Evolutionary conservation across 2,329 filamentous ascomycete genomes (phyloP), one percentile per base, ranked within the genome.

Genomic region (Neophaeococcomyces mojaviensis): DNA sequence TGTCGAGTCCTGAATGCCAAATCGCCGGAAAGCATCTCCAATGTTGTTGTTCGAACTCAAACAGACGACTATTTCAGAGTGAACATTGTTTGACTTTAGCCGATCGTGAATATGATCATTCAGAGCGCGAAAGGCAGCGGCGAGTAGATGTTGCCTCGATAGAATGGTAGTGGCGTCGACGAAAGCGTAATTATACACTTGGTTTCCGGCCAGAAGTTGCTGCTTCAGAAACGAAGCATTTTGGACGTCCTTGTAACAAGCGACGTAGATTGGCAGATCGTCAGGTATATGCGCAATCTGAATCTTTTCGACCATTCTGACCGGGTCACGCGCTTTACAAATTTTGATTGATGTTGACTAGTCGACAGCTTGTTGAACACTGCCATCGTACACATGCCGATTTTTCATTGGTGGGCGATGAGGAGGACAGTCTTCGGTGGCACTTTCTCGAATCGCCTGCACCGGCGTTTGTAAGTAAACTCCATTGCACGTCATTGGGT

Each of bases 131-230:
- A 86, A 90, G 22, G 83, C 75, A 19, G 87, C 86, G 1, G 86
- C 79, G 19, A 92, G 74, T 36, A 88, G 69, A 55, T 94, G 88
- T 4, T 74, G 68, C 26, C 81, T 74, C 1, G 86, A 88, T 19
- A 88, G 64, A 47, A 94, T 83, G 63, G 86, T 78, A 37, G 78
- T 80, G 16, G 88, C 88, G 67, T 98, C 90, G 38, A 98, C 77
- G 55, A 98, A 85, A 28, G 89, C 88, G 71, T 97, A 97, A 66
- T 97, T 88, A 58, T 89, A 97, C 7, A 83, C 82, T 9, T 78
- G 61, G 61, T 97, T 95, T 43, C 86, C 85, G 4, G 79, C 76
- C n/a, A 97, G 73, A 4, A 98, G 78, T 68, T 96, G 89, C 56
- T 82, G 73, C 43, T 88, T 83, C 35, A 98, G 72, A 59, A 84